Base-by-base conservation (phyloP, 2,329 filamentous ascomycete genomes). In the Graphiopsis chlorocephala region DNA sequence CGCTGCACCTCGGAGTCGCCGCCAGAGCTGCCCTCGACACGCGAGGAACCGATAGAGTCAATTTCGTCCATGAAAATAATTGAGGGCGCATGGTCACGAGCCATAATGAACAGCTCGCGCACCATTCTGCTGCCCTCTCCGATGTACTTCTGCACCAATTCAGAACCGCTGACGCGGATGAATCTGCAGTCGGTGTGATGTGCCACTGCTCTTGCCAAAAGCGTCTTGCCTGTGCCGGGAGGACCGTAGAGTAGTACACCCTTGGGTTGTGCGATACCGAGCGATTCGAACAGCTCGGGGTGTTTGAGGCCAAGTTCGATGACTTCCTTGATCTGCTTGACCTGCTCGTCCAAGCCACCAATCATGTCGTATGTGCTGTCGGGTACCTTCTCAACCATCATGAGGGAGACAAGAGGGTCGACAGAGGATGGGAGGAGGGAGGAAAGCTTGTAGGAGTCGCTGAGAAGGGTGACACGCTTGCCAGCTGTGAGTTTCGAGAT, bases 311-410 rank as follows among this genome's bases (percentile, higher is more conserved):
- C 95, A 52, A 99, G 89, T 83, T 99, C 95, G 78, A 99, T 98
- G 73, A 99, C 95, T 81, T 99, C 95, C 82, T 99, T 99, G 85
- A 99, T 99, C 78, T 99, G 95, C 83, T 99, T 98, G 83, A 99
- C 98, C 78, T 99, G 95, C 79, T 99, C 94, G 78, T 99, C 95
- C 68, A 99, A 83, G 71, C 95, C 95, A 81, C 95, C 95, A 78
- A 99, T 99, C 95, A 99, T 99, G 82, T 99, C 95, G 84, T 99
- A 99, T 77, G 95, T 99, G 83, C 93, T 97, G 84, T 99, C 95
- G 17, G 95, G 95, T 17, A 99, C 95, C 85, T 99, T 99, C 78
- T 99, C 95, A 61, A 99, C 95, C 95, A 99, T 99, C 95, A 99
- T 99, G 78, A 99, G 91, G 38, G 95, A 99, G 64, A 99, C 95